These are phyloP conservation scores for Ceratobasidium sp. DNA, from an alignment of 1,284 basidiomycete species.

Conservation along the genomic window DNA sequence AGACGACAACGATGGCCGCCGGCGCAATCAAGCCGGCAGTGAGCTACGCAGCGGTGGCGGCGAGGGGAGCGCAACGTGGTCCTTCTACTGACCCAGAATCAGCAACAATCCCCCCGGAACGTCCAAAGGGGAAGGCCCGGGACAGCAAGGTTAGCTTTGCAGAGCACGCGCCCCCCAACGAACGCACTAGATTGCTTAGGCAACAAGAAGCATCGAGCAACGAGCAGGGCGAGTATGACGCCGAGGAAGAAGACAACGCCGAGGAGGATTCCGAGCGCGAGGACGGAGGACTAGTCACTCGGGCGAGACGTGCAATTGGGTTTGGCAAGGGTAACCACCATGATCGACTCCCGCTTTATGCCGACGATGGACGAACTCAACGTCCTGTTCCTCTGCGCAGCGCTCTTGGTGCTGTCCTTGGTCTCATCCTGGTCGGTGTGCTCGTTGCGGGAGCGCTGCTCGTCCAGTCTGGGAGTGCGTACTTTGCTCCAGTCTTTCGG, in stretches of 20 bases:
- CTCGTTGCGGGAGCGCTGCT: constrained; percentile 49
- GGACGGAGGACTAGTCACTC: constrained; percentile 40
- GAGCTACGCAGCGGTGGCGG: constrained; percentile 42
- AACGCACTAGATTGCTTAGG: constrained; percentile 44
- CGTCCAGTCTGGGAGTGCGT: constrained; percentile 43
- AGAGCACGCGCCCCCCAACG: constrained; percentile 21
- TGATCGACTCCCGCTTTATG: constrained; percentile 49
- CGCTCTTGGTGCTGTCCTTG: constrained; percentile 37
- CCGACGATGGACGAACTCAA: constrained; percentile 26
- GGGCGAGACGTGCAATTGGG: constrained; percentile 35
- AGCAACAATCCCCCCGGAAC: neutral
- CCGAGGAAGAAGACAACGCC: constrained; percentile 41
- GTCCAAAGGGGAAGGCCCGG: constrained; percentile 38
- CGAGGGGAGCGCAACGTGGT: constrained; percentile 5
- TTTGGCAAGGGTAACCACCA: constrained; percentile 1
- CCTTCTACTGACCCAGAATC: constrained; percentile 18
- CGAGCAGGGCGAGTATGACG: constrained; percentile 38
- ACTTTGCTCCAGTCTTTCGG: neutral
- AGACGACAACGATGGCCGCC: constrained; percentile 40
- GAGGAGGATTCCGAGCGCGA: constrained; percentile 43
- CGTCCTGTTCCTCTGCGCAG: constrained; percentile 28
- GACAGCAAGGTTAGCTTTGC: constrained; percentile 46
- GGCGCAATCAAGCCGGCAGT: constrained; percentile 42
- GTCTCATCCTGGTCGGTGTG: constrained; percentile 44
- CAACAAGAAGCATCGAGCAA: constrained; percentile 5